Percentiles rank a stretch among this genome's conserved stretches.
These are phyloP conservation scores for Jacaranda copaia DNA, from an alignment of 257 asterid genomes.

Conservation along the genomic window DNA sequence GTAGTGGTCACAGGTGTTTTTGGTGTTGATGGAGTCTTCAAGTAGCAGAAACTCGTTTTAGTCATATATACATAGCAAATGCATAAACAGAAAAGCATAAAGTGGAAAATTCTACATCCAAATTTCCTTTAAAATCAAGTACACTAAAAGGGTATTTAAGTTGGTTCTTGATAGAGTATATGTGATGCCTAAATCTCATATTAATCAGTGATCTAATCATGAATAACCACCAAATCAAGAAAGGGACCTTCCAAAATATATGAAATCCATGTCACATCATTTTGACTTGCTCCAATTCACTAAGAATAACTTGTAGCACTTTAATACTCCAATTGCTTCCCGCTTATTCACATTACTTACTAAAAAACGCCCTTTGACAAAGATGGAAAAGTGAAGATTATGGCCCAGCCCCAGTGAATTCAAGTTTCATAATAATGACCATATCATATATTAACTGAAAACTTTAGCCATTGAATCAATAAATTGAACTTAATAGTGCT, in stretches of 20 bases:
- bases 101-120: neutral
- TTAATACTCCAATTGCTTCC: neutral
- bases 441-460: too few species aligned
- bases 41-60: neutral
- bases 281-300: too few species aligned
- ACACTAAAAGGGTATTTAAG: neutral
- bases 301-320: too few species aligned
- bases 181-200: too few species aligned
- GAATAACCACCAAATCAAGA: too few species aligned
- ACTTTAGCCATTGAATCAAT: neutral
- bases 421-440: too few species aligned
- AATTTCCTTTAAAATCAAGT: neutral
- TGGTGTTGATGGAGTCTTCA: conserved; percentile 47
- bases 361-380: too few species aligned
- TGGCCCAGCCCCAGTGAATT: too few species aligned
- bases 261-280: too few species aligned
- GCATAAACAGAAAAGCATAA: neutral
- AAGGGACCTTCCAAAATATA: too few species aligned
- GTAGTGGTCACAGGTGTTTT: conserved; percentile 32
- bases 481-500: neutral
- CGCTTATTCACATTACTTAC: neutral
- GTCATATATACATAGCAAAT: neutral
- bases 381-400: too few species aligned
- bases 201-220: too few species aligned
- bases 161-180: neutral